Evolutionary conservation across 2,329 filamentous ascomycete species (phyloP), one percentile per base, ranked within the genome.

Genomic region (Parascedosporium putredinis): DNA sequence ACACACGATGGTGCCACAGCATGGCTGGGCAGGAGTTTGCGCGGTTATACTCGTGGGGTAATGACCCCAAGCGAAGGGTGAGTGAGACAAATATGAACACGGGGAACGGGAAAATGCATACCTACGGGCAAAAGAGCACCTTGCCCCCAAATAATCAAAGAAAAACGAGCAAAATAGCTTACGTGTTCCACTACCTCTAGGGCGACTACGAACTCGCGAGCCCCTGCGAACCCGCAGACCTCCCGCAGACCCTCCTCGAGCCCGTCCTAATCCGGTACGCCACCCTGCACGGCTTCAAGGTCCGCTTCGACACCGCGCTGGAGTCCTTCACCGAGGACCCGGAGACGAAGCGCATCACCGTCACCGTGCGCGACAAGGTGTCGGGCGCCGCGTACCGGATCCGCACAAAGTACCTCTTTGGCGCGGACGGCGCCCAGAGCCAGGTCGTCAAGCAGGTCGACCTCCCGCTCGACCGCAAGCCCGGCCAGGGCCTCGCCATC

Each of bases 1-100:
- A 76, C 52, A 76, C 72, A 1, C 58, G 74, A n/a, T 78, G 73
- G 73, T 74, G 67, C 52, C 60, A 68, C 43, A 73, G 66, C 55
- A 74, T 78, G 70, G 67, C 71, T 7, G 74, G 75, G 2, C 68
- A 71, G 24, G 75, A 78, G 53, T 77, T 67, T 55, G 73, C 66
- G 0, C 64, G 73, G 2, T 61, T 72, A 3, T 67, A 73, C 54
- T 74, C 73, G 0, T 77, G 73, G 73, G 75, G 74, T 2, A 65
- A 72, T 49, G 67, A 71, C 49, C 73, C 73, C 0, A 56, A 58
- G 5, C 58, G 68, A 48, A 65, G 67, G 59, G 70, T 73, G 23
- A 42, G n/a, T n/a, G n/a, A n/a, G n/a, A n/a, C n/a, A n/a, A n/a
- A n/a, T n/a, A n/a, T n/a, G n/a, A n/a, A n/a, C n/a, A n/a, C n/a